A percentile compares a stretch with the other conserved stretches of the same genome.
Conservation (phyloP, 371 early-diverging fungal genomes). For the Actinomortierella wolfii region DNA sequence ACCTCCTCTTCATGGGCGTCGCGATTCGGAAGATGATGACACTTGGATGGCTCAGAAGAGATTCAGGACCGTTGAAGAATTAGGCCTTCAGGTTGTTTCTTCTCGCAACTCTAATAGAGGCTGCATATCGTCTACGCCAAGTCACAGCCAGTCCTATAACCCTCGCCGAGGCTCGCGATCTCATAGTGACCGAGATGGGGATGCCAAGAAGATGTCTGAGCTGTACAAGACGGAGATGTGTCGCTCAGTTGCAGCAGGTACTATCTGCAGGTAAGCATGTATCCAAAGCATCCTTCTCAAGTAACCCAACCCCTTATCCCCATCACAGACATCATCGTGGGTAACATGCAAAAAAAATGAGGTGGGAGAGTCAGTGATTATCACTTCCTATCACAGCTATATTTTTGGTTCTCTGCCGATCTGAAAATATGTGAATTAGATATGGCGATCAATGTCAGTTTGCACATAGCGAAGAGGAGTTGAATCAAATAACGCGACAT, state of each 20-base stretch:
- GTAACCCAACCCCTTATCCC: neutral
- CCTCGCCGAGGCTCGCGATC: no score
- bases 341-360: neutral
- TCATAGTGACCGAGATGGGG: constrained; percentile 3
- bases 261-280: constrained; percentile 79
- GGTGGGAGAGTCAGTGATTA: neutral
- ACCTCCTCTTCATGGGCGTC: neutral
- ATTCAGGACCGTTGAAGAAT: no score
- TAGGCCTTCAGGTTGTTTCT: no score
- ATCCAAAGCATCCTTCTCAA: constrained; percentile 2
- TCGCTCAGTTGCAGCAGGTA: constrained; percentile 86
- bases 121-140: no score
- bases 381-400: neutral
- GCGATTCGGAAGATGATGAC: neutral
- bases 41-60: no score
- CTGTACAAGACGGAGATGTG: constrained; percentile 98
- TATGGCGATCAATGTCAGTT: constrained; percentile 96
- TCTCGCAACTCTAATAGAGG: no score
- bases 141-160: no score
- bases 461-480: constrained; percentile 87
- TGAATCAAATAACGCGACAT: constrained; percentile 85
- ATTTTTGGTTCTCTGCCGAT: neutral
- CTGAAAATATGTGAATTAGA: constrained; percentile 36
- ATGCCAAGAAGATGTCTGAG: constrained; percentile 60
- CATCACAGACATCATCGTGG: neutral